phyloP scores from a whole-genome alignment of 768 basidiomycete genomes.

The Mycena rosella region DNA sequence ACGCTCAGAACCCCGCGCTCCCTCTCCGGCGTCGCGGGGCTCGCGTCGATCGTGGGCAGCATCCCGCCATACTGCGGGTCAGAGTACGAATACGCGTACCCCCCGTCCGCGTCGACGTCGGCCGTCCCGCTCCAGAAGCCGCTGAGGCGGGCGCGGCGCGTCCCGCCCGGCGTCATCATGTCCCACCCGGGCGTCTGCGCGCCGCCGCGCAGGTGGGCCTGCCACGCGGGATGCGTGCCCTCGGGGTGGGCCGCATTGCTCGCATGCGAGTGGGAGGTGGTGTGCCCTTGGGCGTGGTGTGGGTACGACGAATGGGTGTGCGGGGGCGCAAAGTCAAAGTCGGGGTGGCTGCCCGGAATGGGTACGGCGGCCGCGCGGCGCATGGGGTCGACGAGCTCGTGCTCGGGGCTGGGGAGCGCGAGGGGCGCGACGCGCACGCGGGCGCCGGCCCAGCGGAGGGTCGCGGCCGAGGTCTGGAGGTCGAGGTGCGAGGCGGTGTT shows the following conservation, averaged over 20 bases:
- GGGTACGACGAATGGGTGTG: no score
- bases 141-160: slow-evolving; percentile 68
- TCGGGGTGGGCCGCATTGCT: no score
- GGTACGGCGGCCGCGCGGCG: slow-evolving; percentile 71
- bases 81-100: slow-evolving; percentile 36
- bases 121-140: slow-evolving; percentile 86
- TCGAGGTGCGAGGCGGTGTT: slow-evolving; percentile 66
- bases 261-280: no score
- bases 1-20: no score
- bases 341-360: slow-evolving; percentile 72
- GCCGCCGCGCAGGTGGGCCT: background rate
- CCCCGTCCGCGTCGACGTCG: slow-evolving; percentile 74
- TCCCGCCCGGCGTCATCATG: slow-evolving; percentile 60
- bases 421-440: slow-evolving; percentile 88
- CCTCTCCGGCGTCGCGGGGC: slow-evolving; percentile 30
- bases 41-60: slow-evolving; percentile 33
- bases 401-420: slow-evolving; percentile 90
- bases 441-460: slow-evolving; percentile 89
- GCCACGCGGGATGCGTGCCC: no score
- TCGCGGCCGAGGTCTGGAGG: slow-evolving; percentile 77
- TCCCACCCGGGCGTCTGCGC: slow-evolving; percentile 38
- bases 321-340: slow-evolving; percentile 16
- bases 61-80: no score
- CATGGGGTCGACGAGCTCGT: slow-evolving; percentile 93
- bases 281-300: no score